Base-by-base conservation (phyloP, 2,329 filamentous ascomycete genomes). In the Fusarium vanettenii region DNA sequence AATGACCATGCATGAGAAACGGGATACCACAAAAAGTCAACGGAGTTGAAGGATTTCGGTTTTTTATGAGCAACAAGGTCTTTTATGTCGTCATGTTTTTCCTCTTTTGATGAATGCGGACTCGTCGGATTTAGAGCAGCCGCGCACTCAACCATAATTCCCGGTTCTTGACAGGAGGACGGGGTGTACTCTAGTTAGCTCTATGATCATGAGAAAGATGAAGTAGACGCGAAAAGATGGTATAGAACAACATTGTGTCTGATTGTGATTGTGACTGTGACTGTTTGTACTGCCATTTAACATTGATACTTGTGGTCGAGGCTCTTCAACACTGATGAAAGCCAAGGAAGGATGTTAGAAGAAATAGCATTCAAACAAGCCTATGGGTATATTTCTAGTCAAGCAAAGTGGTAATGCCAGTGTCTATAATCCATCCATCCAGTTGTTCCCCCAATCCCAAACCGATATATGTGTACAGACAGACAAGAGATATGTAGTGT, bases 161-260 rank as follows among this genome's bases (percentile, higher is more conserved):
- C 78, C 79, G 67, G 69, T 71, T 62, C 69, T 73, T 72, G 65
- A 74, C 72, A 75, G 67, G 62, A 77, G 75, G 72, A 70, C 66
- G 72, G 79, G 81, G 80, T 83, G 83, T 85, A 84, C 79, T 84
- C 79, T 85, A 84, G 81, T 77, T 82, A 83, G 81, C 78, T 83
- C 80, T 77, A 83, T 80, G 81, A 84, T 83, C 78, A 84, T 78
- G 81, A 84, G 76, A 81, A 81, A 78, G 81, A 84, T 77, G 80
- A 85, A 80, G 80, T 83, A 83, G 81, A 85, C 79, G 78, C 76
- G 79, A 80, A 79, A 79, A 79, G 79, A 81, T 79, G 76, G 72
- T 72, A 77, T 78, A 78, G 75, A 80, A 76, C 60, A 69, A 64
- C 10, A 50, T n/a, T 41, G 16, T 68, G 56, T 37, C 18, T 41